phyloP scores from a whole-genome alignment of 495 filamentous ascomycete species.

The Arthonia radiata region DNA sequence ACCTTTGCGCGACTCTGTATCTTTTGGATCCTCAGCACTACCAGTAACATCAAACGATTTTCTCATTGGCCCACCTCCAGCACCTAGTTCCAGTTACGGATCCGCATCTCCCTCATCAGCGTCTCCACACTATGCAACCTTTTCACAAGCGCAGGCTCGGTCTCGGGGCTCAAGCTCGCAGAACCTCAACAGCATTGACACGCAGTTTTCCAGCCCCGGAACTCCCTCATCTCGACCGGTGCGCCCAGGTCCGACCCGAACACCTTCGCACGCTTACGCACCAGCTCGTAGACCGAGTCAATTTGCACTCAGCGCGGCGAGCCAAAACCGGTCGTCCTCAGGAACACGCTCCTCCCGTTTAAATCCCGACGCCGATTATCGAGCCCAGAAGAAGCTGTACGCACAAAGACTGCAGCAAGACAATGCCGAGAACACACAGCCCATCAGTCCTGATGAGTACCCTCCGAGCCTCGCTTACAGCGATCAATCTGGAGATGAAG shows the following conservation, averaged over 20 bases:
- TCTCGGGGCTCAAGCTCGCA: too few relatives aligned
- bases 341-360: conserved; percentile 23
- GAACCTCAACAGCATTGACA: too few relatives aligned
- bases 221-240: conserved; percentile 23
- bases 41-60: too few relatives aligned
- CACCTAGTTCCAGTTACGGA: too few relatives aligned
- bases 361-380: conserved; percentile 59
- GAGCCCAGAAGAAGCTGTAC: conserved; percentile 60
- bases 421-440: conserved; percentile 32
- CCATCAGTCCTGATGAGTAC: conserved; percentile 40
- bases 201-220: too few relatives aligned
- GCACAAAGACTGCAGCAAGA: conserved; percentile 54
- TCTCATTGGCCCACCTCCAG: too few relatives aligned
- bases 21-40: too few relatives aligned
- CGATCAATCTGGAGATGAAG: conserved; percentile 70
- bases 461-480: conserved; percentile 36
- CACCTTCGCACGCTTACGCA: conserved; percentile 51
- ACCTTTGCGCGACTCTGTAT: too few relatives aligned
- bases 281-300: conserved; percentile 48
- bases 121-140: too few relatives aligned
- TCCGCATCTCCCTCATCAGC: too few relatives aligned
- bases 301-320: conserved; percentile 26
- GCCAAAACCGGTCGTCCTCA: too few relatives aligned
- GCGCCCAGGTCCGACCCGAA: conserved; percentile 36
- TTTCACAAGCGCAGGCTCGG: too few relatives aligned